These are phyloP conservation scores for Termitomyces sp. DNA, from an alignment of 768 basidiomycete genomes.

Conservation along the genomic window DNA sequence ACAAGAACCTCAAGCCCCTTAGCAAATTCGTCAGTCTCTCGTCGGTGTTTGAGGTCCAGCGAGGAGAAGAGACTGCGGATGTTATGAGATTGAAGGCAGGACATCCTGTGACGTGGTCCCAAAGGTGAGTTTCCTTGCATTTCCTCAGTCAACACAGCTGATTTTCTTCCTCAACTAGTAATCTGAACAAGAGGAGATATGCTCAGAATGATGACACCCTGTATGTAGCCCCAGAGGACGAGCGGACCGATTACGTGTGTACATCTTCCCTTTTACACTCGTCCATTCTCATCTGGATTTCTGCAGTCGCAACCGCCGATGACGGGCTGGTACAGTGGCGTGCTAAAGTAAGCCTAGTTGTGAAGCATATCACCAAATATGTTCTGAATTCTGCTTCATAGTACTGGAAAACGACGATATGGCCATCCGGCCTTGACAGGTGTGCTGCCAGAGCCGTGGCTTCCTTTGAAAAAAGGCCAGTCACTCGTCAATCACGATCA, in stretches of 20 bases:
- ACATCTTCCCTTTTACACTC: neutral
- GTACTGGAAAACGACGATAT: constrained; percentile 92
- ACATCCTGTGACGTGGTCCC: constrained; percentile 84
- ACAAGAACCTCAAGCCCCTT: constrained; percentile 61
- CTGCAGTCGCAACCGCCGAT: constrained; percentile 90
- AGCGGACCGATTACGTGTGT: constrained; percentile 81
- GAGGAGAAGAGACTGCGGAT: constrained; percentile 83
- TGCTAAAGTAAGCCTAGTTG: constrained; percentile 64
- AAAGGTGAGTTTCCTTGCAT: constrained; percentile 51
- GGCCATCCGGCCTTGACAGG: constrained; percentile 96
- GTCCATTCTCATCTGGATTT: constrained; percentile 3
- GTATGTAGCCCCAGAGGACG: constrained; percentile 94
- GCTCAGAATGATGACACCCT: constrained; percentile 91
- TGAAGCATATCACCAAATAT: neutral
- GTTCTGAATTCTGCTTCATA: constrained; percentile 21
- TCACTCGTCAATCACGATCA: constrained; percentile 58
- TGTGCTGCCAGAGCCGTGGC: constrained; percentile 89
- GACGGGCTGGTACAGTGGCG: constrained; percentile 91
- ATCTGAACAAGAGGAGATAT: constrained; percentile 82
- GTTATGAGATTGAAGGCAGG: constrained; percentile 70
- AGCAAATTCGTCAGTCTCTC: constrained; percentile 83
- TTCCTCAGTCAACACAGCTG: neutral
- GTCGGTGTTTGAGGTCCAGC: constrained; percentile 83
- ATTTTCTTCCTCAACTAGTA: constrained; percentile 35
- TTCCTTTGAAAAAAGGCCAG: constrained; percentile 84